These are phyloP conservation scores for Lentinula boryana DNA, from an alignment of 768 basidiomycete species.

Conservation along the genomic window DNA sequence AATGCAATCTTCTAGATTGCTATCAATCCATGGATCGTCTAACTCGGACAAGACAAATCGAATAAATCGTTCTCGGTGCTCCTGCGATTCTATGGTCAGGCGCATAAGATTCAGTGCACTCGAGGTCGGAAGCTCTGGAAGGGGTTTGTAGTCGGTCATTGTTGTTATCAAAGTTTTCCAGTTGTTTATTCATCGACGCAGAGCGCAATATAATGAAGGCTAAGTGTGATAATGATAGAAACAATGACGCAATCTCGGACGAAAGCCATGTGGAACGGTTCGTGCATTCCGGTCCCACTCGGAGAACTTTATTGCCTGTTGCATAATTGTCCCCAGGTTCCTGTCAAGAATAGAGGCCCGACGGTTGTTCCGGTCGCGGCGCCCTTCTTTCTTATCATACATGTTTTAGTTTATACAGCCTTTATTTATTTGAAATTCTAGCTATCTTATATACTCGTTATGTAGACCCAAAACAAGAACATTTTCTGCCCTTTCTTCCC, in stretches of 20 bases:
- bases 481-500: no score
- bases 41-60: conserved; percentile 32
- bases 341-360: no score
- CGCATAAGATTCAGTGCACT: conserved; percentile 12
- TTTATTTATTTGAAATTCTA: no score
- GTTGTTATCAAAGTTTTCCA: neutral
- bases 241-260: neutral
- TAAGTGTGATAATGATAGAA: neutral
- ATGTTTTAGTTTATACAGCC: no score
- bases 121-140: neutral
- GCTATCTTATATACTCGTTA: no score
- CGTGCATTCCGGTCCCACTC: no score
- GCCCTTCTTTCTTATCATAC: no score
- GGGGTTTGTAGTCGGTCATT: conserved; percentile 4
- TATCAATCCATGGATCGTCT: conserved; percentile 23
- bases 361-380: no score
- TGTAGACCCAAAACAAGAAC: no score
- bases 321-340: no score
- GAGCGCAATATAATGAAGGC: no score
- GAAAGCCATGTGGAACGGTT: neutral
- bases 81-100: conserved; percentile 33
- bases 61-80: conserved; percentile 35
- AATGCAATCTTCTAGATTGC: conserved; percentile 35
- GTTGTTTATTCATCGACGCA: neutral
- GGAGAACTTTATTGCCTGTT: no score